Evolutionary conservation across 495 filamentous ascomycete species (phyloP), one percentile per base, ranked within the genome.

Genomic region (Extremus antarcticus): DNA sequence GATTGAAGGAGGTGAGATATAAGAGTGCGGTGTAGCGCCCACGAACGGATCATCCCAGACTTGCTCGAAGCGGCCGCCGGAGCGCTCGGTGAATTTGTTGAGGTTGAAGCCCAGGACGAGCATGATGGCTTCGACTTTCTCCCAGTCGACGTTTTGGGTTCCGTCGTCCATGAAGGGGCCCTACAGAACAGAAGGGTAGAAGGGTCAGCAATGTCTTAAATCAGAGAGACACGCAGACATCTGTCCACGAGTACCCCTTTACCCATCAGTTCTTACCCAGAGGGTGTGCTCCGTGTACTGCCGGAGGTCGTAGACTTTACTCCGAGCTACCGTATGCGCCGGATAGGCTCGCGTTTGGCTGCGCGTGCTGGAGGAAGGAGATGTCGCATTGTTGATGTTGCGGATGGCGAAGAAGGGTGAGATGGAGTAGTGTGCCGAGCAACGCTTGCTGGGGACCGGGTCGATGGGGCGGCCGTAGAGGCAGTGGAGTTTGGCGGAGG

Each of bases 111-210:
- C 73, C 15, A 85, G 61, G 25, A 83, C 74, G 0, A 86, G 63
- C 74, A 83, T 72, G 25, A 84, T 73, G 0, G 81, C 78, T 58
- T 87, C 83, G 20, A 84, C 64, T 69, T 80, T 84, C 63, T 87
- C 83, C 83, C 83, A 87, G 59, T 87, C 82, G 2, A 83, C 78
- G 10, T 62, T 64, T 25, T 70, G 66, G 7, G 62, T 66, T 1
- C 74, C 74, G 61, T 83, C 79, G 39, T 71, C 66, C 43, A 69
- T 56, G 63, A 83, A 87, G 0, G 83, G 83, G 0, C 83, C 83
- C n/a, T n/a, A n/a, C n/a, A n/a, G n/a, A n/a, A n/a, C n/a, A n/a
- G n/a, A n/a, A n/a, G n/a, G n/a, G n/a, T n/a, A n/a, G n/a, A n/a
- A n/a, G n/a, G n/a, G n/a, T n/a, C n/a, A n/a, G n/a, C n/a, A n/a